Percentiles rank a stretch among this genome's conserved stretches.
phyloP scores from a whole-genome alignment of 768 basidiomycete species.

The Boletellus emodensis region DNA sequence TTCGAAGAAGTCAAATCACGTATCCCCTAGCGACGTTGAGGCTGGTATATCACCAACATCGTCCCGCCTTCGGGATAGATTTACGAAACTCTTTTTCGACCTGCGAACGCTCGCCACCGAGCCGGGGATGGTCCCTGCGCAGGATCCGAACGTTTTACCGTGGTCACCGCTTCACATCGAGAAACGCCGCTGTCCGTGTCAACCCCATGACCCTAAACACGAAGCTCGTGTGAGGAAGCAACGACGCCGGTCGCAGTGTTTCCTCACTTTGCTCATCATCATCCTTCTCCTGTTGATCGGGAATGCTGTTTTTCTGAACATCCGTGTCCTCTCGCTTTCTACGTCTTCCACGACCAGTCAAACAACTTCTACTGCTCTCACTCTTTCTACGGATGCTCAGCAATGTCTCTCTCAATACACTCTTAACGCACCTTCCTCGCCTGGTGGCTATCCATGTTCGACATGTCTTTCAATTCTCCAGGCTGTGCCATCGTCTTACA shows the following conservation, averaged over 20 bases:
- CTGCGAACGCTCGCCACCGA: slow-evolving; percentile 29
- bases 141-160: slow-evolving; percentile 19
- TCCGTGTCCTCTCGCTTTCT: slow-evolving; percentile 29
- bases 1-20: not conserved
- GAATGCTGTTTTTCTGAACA: slow-evolving; percentile 37
- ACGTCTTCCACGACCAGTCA: slow-evolving; percentile 12
- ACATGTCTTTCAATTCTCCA: slow-evolving; percentile 41
- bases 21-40: slow-evolving; percentile 24
- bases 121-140: slow-evolving; percentile 24
- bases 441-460: slow-evolving; percentile 43
- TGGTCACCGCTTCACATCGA: slow-evolving; percentile 42
- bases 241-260: slow-evolving; percentile 29
- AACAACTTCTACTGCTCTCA: slow-evolving; percentile 22
- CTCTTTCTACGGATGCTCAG: slow-evolving; percentile 37
- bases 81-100: slow-evolving; percentile 38
- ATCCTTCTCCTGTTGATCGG: slow-evolving; percentile 42
- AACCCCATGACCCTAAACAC: slow-evolving; percentile 17
- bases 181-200: slow-evolving; percentile 30
- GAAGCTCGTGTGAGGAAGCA: slow-evolving; percentile 22
- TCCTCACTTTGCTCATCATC: slow-evolving; percentile 34
- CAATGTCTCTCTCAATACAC: slow-evolving; percentile 45
- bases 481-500: slow-evolving; percentile 34
- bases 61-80: slow-evolving; percentile 26
- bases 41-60: slow-evolving; percentile 18
- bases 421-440: slow-evolving; percentile 41